These are phyloP conservation scores for Aspergillus hiratsukae DNA, from an alignment of 2,329 filamentous ascomycete genomes.

Conservation along the genomic window DNA sequence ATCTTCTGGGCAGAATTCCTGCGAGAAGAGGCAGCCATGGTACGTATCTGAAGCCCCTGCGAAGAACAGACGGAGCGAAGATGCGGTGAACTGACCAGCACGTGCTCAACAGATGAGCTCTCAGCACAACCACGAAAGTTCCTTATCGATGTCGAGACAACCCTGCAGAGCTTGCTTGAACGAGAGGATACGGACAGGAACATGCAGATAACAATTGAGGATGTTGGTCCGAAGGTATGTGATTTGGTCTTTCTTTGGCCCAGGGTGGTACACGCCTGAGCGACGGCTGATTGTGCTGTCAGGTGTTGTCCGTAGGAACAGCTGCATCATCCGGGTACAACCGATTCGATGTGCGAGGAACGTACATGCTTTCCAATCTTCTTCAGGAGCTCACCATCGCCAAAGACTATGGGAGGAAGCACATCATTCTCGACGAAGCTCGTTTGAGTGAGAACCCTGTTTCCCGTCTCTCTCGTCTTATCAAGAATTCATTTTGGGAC, in stretches of 20 bases:
- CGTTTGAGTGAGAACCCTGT: slow-evolving; percentile 95
- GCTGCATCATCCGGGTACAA: slow-evolving; percentile 81
- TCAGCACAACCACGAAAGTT: slow-evolving; percentile 69
- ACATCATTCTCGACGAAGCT: slow-evolving; percentile 85
- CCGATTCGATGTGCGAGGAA: slow-evolving; percentile 85
- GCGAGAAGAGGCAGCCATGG: slow-evolving; percentile 44
- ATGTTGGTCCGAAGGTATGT: slow-evolving; percentile 79
- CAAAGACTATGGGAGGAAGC: slow-evolving; percentile 81
- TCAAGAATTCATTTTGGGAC: slow-evolving; percentile 89
- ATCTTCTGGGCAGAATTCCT: slow-evolving; percentile 29
- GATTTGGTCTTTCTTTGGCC: neutral
- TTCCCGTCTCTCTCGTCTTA: slow-evolving; percentile 76
- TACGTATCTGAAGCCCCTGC: slow-evolving; percentile 17
- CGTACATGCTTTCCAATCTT: slow-evolving; percentile 95
- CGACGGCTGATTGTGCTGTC: slow-evolving; percentile 18
- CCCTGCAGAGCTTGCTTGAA: slow-evolving; percentile 69
- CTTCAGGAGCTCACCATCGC: slow-evolving; percentile 91
- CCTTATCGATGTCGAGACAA: slow-evolving; percentile 79
- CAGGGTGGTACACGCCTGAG: neutral
- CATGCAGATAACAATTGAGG: slow-evolving; percentile 96
- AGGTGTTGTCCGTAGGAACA: slow-evolving; percentile 80
- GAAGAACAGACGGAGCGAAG: neutral
- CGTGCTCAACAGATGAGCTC: slow-evolving; percentile 60
- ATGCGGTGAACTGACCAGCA: slow-evolving; percentile 11
- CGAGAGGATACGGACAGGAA: slow-evolving; percentile 93